Evolutionary conservation across 805 yeast species (phyloP).

Genomic region (Priceomyces castillae): DNA sequence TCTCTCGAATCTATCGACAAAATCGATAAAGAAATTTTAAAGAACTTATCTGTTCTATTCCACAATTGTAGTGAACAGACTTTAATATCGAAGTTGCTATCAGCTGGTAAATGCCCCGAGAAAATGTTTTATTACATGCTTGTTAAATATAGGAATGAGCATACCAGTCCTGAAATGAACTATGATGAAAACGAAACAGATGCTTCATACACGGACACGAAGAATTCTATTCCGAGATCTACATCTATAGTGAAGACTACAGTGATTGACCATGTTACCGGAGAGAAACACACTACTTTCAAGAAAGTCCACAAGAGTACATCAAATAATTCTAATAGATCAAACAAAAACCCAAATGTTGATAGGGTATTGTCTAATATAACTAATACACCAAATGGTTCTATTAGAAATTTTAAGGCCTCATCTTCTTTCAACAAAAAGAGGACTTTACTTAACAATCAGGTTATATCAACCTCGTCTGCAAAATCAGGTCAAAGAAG

Average conservation of each 20-base stretch:
- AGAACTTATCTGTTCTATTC: slow-evolving; percentile 75
- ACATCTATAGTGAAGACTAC: slow-evolving; percentile 42
- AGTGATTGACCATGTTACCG: slow-evolving; percentile 25
- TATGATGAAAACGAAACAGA: slow-evolving; percentile 25
- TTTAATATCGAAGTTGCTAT: slow-evolving; percentile 51
- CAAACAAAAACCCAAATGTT: slow-evolving; percentile 8
- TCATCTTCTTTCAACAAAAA: slow-evolving; percentile 39
- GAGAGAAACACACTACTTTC: slow-evolving; percentile 22
- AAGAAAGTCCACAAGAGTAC: slow-evolving; percentile 17
- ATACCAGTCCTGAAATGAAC: slow-evolving; percentile 27
- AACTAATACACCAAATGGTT: slow-evolving; percentile 24
- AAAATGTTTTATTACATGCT: slow-evolving; percentile 77
- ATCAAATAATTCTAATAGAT: slow-evolving; percentile 22
- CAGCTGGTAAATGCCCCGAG: slow-evolving; percentile 64
- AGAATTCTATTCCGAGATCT: slow-evolving; percentile 37
- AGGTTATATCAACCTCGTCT: slow-evolving; percentile 22
- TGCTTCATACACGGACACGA: slow-evolving; percentile 20
- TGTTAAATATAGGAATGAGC: slow-evolving; percentile 71
- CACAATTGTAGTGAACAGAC: slow-evolving; percentile 65
- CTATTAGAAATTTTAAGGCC: slow-evolving; percentile 29
- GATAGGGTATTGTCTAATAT: slow-evolving; percentile 27
- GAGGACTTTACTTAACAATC: slow-evolving; percentile 21
- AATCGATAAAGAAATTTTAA: slow-evolving; percentile 70
- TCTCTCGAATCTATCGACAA: slow-evolving; percentile 43
- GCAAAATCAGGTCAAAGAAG: slow-evolving; percentile 14